These are phyloP conservation scores for Yamadazyma sp. DNA, from an alignment of 1,139 yeast genomes.

Conservation along the genomic window DNA sequence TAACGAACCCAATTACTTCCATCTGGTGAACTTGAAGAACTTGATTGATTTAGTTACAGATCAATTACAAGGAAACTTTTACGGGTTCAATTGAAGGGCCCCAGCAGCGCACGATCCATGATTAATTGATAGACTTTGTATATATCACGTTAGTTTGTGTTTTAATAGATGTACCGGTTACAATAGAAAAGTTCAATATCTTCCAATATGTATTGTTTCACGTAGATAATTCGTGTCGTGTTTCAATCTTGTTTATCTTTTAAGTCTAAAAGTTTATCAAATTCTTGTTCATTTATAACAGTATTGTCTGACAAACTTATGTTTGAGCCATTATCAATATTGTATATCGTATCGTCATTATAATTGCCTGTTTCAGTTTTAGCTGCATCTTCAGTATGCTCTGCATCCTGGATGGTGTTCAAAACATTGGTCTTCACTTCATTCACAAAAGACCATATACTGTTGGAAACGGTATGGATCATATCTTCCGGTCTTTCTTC, in stretches of 20 bases:
- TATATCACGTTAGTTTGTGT: neutral
- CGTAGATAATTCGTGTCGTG: neutral
- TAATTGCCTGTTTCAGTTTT: neutral
- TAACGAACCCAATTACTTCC: slow-evolving; percentile 42
- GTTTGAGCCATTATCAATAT: slow-evolving; percentile 29
- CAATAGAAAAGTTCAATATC: no score
- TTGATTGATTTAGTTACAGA: slow-evolving; percentile 32
- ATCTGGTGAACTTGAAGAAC: slow-evolving; percentile 40
- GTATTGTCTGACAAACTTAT: slow-evolving; percentile 11
- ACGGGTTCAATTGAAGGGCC: slow-evolving; percentile 38
- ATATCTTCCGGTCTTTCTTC: slow-evolving; percentile 23
- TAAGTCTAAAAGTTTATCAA: slow-evolving; percentile 10
- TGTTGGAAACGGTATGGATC: slow-evolving; percentile 43
- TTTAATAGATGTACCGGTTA: slow-evolving; percentile 1
- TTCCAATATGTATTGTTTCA: no score
- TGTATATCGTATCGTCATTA: slow-evolving; percentile 17
- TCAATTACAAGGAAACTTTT: slow-evolving; percentile 42
- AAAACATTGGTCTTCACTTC: slow-evolving; percentile 31
- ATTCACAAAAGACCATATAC: slow-evolving; percentile 48
- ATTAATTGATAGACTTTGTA: slow-evolving; percentile 2
- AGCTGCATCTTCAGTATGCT: neutral
- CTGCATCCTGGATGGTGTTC: slow-evolving; percentile 9
- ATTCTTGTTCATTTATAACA: slow-evolving; percentile 12
- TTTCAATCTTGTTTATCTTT: slow-evolving; percentile 4
- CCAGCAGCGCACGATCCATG: neutral